A percentile compares a stretch with the other conserved stretches of the same genome.
phyloP scores from a whole-genome alignment of 1,284 basidiomycete species.

The Ganoderma leucocontextum region DNA sequence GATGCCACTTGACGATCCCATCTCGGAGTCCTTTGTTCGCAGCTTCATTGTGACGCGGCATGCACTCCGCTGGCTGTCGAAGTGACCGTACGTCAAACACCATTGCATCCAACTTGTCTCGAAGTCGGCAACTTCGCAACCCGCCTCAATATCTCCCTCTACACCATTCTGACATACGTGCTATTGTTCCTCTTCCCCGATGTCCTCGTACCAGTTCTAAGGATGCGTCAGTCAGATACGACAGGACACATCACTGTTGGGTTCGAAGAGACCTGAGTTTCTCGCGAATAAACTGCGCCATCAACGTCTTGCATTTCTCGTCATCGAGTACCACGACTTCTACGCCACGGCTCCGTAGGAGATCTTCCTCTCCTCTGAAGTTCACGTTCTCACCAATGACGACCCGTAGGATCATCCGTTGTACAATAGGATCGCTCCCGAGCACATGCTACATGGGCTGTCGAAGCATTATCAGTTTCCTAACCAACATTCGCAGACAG shows the following conservation, averaged over 20 bases:
- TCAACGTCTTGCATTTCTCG: conserved; percentile 43
- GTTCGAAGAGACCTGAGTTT: conserved; percentile 27
- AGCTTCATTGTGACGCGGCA: too few relatives aligned
- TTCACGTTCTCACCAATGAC: conserved; percentile 67
- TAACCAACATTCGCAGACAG: too few relatives aligned
- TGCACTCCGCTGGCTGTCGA: too few relatives aligned
- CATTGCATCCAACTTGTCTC: too few relatives aligned
- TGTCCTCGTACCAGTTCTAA: conserved; percentile 67
- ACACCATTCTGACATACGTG: background rate
- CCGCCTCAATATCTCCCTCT: background rate
- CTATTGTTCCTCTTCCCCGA: conserved; percentile 47
- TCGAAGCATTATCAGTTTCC: too few relatives aligned
- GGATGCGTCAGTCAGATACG: background rate
- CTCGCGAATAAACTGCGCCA: conserved; percentile 31
- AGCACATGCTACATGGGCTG: conserved; percentile 53
- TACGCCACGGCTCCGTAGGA: conserved; percentile 57
- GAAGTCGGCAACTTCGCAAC: conserved; percentile 23
- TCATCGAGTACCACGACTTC: conserved; percentile 61
- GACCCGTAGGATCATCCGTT: conserved; percentile 65
- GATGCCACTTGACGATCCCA: too few relatives aligned
- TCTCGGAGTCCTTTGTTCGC: too few relatives aligned
- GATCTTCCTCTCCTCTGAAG: conserved; percentile 57
- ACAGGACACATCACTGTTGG: background rate
- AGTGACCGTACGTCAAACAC: too few relatives aligned
- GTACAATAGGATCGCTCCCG: conserved; percentile 66